These are phyloP conservation scores for Populus nigra DNA, from an alignment of 345 rosid genomes.

Conservation along the genomic window DNA sequence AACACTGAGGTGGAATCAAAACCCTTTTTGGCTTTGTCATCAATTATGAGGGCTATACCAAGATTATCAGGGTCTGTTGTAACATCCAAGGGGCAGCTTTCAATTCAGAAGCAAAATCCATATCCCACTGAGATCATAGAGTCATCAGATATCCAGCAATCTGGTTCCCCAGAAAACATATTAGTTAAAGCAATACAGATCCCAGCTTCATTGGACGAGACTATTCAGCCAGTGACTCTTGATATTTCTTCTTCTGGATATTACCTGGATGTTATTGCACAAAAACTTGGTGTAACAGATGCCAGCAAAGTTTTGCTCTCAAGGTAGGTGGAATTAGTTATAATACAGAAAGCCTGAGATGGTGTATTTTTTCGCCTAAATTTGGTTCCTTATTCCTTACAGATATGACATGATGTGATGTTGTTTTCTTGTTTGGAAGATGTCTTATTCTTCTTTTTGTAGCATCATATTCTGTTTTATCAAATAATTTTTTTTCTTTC, in stretches of 20 bases:
- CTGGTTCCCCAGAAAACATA: slow-evolving; percentile 29
- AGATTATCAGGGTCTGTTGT: slow-evolving; percentile 46
- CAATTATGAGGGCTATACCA: slow-evolving; percentile 63
- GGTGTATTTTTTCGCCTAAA: background rate
- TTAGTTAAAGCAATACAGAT: slow-evolving; percentile 42
- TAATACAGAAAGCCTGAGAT: background rate
- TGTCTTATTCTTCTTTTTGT: background rate
- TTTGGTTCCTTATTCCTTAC: background rate
- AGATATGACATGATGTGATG: background rate
- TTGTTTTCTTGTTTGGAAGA: no score
- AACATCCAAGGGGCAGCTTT: slow-evolving; percentile 42
- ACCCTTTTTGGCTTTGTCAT: slow-evolving; percentile 51
- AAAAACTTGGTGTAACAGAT: slow-evolving; percentile 52
- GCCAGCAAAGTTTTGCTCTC: slow-evolving; percentile 66
- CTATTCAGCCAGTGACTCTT: slow-evolving; percentile 46
- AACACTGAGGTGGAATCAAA: slow-evolving; percentile 61
- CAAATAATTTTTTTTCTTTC: no score
- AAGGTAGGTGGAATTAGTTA: slow-evolving; percentile 44
- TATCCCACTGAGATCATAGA: slow-evolving; percentile 51
- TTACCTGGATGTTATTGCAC: slow-evolving; percentile 76
- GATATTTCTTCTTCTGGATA: slow-evolving; percentile 45
- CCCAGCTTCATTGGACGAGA: slow-evolving; percentile 46
- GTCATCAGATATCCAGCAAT: slow-evolving; percentile 35
- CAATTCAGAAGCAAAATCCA: slow-evolving; percentile 48
- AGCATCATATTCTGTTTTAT: no score